These are phyloP conservation scores for Nemania serpens DNA, from an alignment of 2,329 filamentous ascomycete genomes.

Conservation along the genomic window DNA sequence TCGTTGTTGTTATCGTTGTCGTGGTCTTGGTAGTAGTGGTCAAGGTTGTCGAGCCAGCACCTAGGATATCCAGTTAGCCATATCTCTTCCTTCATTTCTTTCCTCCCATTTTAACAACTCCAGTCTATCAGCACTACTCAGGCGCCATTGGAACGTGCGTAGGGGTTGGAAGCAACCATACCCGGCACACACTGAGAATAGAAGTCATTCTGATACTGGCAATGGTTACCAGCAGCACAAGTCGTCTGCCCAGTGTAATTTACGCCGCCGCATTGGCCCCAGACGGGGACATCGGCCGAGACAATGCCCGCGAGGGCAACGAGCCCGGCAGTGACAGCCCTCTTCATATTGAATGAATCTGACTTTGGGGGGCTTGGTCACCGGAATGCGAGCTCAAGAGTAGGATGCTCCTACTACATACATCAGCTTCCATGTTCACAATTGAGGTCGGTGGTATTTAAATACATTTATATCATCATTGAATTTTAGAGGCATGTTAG, in stretches of 20 bases:
- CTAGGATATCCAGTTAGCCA: conserved; percentile 10
- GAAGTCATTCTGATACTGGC: conserved; percentile 41
- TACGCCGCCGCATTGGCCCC: conserved; percentile 44
- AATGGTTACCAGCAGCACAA: conserved; percentile 39
- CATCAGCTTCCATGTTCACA: background rate
- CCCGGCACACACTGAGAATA: conserved; percentile 45
- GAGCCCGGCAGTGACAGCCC: conserved; percentile 29
- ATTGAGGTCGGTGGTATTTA: background rate
- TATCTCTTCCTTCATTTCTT: conserved; percentile 5
- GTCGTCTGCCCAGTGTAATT: conserved; percentile 41
- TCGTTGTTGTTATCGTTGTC: background rate
- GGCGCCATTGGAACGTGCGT: no score
- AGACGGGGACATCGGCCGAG: conserved; percentile 35
- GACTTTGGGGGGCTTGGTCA: background rate
- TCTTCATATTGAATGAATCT: conserved; percentile 35
- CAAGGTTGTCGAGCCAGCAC: conserved; percentile 21
- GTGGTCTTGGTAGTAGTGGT: conserved; percentile 24
- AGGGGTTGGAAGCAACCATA: conserved; percentile 8
- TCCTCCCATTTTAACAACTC: background rate
- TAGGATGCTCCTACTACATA: background rate
- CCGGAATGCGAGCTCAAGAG: background rate
- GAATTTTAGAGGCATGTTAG: background rate
- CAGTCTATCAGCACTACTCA: background rate
- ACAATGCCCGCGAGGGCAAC: conserved; percentile 31
- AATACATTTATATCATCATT: conserved; percentile 10